Evolutionary conservation across 2,329 filamentous ascomycete species (phyloP).

Genomic region (Exophiala xenobiotica): DNA sequence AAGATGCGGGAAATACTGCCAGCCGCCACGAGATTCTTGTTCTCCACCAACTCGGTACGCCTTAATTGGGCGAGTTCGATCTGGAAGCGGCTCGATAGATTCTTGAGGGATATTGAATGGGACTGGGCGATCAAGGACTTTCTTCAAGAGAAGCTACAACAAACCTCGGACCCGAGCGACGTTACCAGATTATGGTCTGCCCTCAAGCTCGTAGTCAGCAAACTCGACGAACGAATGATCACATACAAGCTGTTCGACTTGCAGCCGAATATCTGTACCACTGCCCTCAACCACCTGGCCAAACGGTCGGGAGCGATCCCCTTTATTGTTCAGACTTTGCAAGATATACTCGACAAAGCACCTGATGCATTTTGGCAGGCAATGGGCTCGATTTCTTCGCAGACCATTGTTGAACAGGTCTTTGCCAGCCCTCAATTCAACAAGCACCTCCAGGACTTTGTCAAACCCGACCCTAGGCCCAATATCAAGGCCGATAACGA

Average conservation of each 20-base stretch:
- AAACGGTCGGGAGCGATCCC: conserved; percentile 62
- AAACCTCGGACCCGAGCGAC: conserved; percentile 56
- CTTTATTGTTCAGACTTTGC: conserved; percentile 69
- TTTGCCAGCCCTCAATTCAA: conserved; percentile 70
- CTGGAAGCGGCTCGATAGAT: conserved; percentile 65
- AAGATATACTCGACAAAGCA: conserved; percentile 69
- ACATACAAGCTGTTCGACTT: conserved; percentile 75
- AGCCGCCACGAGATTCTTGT: conserved; percentile 81
- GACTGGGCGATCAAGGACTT: conserved; percentile 81
- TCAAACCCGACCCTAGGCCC: neutral
- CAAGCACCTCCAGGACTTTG: conserved; percentile 45
- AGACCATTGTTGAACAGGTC: conserved; percentile 78
- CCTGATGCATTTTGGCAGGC: conserved; percentile 84
- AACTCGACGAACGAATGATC: conserved; percentile 71
- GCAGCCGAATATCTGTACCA: conserved; percentile 65
- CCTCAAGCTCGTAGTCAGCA: conserved; percentile 69
- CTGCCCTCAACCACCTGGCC: conserved; percentile 66
- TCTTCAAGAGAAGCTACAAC: conserved; percentile 64
- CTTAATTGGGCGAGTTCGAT: conserved; percentile 66
- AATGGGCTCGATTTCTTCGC: conserved; percentile 75
- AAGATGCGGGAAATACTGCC: conserved; percentile 75
- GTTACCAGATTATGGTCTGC: conserved; percentile 79
- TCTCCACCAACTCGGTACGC: conserved; percentile 66
- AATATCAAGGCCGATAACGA: conserved; percentile 35
- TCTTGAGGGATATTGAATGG: conserved; percentile 71